phyloP scores from a whole-genome alignment of 345 rosid genomes.

The Eucalyptus caleyi region DNA sequence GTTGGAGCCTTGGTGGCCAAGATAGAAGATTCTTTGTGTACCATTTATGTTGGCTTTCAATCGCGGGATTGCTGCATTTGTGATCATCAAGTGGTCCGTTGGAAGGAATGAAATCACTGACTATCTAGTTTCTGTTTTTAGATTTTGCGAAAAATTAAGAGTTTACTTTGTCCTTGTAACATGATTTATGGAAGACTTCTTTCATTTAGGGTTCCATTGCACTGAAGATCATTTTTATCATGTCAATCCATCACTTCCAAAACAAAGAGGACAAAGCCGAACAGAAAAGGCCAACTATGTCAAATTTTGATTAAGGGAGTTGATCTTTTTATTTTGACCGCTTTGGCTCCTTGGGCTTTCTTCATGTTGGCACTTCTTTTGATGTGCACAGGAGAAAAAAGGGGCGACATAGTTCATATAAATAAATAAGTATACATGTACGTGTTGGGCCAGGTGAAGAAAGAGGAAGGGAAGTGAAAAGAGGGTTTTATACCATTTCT shows the following conservation, averaged over 20 bases:
- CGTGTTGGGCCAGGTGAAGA: neutral
- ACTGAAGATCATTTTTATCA: neutral
- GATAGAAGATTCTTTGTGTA: neutral
- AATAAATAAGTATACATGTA: too few relatives aligned
- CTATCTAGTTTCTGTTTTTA: too few relatives aligned
- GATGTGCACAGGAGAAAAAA: neutral
- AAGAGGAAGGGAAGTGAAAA: neutral
- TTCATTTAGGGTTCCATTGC: neutral
- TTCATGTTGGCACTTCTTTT: neutral
- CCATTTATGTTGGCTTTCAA: neutral
- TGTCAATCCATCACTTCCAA: neutral
- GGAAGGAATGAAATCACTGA: neutral
- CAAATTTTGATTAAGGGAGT: neutral
- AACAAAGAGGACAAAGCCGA: neutral
- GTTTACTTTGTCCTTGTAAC: too few relatives aligned
- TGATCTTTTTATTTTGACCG: neutral
- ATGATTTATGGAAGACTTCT: neutral
- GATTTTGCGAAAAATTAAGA: neutral
- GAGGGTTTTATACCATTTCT: neutral
- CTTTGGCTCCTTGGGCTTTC: neutral
- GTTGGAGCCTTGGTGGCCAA: too few relatives aligned
- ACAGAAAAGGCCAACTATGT: neutral
- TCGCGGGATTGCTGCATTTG: neutral
- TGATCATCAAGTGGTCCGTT: neutral
- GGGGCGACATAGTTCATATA: neutral